These are phyloP conservation scores for Polytrichum formosum DNA, from an alignment of 225 moss, liverwort and hornwort species.

Conservation along the genomic window DNA sequence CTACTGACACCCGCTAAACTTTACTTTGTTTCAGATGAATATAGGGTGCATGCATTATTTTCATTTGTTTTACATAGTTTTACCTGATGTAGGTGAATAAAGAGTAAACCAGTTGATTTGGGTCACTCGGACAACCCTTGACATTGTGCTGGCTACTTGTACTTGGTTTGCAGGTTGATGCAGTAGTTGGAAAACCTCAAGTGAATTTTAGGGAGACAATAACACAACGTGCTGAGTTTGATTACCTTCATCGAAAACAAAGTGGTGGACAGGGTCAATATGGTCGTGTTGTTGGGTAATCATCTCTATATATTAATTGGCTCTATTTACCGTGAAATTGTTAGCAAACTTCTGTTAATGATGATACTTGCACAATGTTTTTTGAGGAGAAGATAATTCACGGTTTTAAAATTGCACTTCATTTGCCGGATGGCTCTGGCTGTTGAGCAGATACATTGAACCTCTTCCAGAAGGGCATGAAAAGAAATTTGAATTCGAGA, in stretches of 20 bases:
- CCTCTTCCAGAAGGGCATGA: constrained; percentile 79
- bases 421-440: not conserved
- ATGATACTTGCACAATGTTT: too few relatives aligned
- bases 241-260: constrained; percentile 98
- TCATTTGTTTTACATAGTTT: too few relatives aligned
- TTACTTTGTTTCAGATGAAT: too few relatives aligned
- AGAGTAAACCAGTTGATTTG: too few relatives aligned
- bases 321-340: not conserved
- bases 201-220: constrained; percentile 97
- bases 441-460: constrained; percentile 64
- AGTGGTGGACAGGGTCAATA: constrained; percentile 99
- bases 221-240: constrained; percentile 85
- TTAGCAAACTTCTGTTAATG: too few relatives aligned
- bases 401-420: too few relatives aligned
- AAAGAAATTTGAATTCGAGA: constrained; percentile 93
- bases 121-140: not conserved
- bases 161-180: constrained; percentile 64
- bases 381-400: too few relatives aligned
- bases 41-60: not conserved
- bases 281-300: constrained; percentile 91
- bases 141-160: not conserved
- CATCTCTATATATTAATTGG: constrained; percentile 2
- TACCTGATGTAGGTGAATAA: too few relatives aligned
- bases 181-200: constrained; percentile 94
- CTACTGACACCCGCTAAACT: too few relatives aligned